Conservation (phyloP, 306 rosid species). For the apple (Malus domestica) region ASM211411v1 NC_041790.1:5348001-5348500, state of each 20-base stretch:
- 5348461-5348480: not conserved
- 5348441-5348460: too few relatives aligned
- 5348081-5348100: not conserved
- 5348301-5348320: too few relatives aligned
- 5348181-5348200: not conserved
- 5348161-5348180: not conserved
- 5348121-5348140: not conserved
- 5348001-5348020: conserved; percentile 58
- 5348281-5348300: too few relatives aligned
- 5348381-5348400: too few relatives aligned
- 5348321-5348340: too few relatives aligned
- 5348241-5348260: not conserved
- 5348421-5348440: too few relatives aligned
- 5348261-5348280: too few relatives aligned
- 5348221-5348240: not conserved
- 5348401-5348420: too few relatives aligned
- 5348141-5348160: not conserved
- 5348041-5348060: conserved; percentile 32
- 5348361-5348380: too few relatives aligned
- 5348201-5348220: not conserved
- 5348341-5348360: too few relatives aligned
- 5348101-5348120: not conserved
- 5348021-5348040: conserved; percentile 78
- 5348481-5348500: not conserved
- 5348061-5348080: not conserved